Evolutionary conservation across 2,329 filamentous ascomycete genomes (phyloP).

Genomic region (Fusarium subtropicale): DNA sequence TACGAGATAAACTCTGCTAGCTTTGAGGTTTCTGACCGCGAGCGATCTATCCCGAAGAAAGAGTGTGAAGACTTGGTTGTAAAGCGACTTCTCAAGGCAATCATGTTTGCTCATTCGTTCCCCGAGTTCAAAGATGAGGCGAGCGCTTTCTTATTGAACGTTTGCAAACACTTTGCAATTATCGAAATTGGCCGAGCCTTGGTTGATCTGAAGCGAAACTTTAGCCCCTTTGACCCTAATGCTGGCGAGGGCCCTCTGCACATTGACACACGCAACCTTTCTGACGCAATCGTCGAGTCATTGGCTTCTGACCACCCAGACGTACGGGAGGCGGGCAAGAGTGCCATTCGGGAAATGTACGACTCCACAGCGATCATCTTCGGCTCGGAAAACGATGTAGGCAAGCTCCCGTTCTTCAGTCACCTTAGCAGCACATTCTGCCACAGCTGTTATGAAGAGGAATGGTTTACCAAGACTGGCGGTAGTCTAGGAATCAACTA

Average conservation of each 20-base stretch:
- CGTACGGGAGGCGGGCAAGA: constrained; percentile 85
- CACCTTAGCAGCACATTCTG: constrained; percentile 87
- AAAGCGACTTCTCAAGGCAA: constrained; percentile 88
- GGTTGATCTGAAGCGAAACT: constrained; percentile 79
- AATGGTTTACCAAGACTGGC: constrained; percentile 98
- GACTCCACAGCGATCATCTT: constrained; percentile 83
- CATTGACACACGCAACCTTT: constrained; percentile 87
- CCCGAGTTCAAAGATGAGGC: constrained; percentile 83
- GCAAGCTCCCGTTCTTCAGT: constrained; percentile 84
- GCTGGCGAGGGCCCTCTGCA: constrained; percentile 88
- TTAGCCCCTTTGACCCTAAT: constrained; percentile 83
- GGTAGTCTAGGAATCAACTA: constrained; percentile 91
- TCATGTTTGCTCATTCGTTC: constrained; percentile 86
- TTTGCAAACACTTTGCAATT: constrained; percentile 91
- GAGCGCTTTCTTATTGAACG: constrained; percentile 77
- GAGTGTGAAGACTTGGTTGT: constrained; percentile 83
- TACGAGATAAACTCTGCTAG: constrained; percentile 76
- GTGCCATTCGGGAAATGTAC: constrained; percentile 81
- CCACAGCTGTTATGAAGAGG: constrained; percentile 95
- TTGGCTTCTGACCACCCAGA: constrained; percentile 84
- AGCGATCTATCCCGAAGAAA: constrained; percentile 88
- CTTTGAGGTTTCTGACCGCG: constrained; percentile 80
- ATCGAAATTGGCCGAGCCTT: constrained; percentile 90
- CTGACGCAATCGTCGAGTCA: constrained; percentile 90
- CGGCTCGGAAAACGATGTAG: constrained; percentile 76